Conservation (phyloP, 1,284 basidiomycete genomes). For the Sanguinoderma infundibulare region DNA sequence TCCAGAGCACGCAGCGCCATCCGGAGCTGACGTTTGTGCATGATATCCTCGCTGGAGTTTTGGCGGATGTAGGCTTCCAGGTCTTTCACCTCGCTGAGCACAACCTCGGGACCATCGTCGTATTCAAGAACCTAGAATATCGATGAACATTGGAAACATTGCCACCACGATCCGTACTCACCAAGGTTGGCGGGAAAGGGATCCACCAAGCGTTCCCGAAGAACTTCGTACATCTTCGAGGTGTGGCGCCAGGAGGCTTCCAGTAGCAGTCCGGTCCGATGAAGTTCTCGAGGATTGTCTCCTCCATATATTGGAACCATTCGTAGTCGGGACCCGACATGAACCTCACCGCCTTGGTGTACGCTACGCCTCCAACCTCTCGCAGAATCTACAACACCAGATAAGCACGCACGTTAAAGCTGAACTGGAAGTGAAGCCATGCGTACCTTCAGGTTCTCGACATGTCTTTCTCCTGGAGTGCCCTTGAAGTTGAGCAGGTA, state of each 20-base stretch:
- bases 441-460: slow-evolving; percentile 79
- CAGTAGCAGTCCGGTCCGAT: slow-evolving; percentile 76
- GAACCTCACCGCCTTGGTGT: slow-evolving; percentile 53
- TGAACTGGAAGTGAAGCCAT: background rate
- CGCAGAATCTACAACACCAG: slow-evolving; percentile 58
- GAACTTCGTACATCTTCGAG: slow-evolving; percentile 48
- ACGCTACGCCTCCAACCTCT: slow-evolving; percentile 62
- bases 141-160: background rate
- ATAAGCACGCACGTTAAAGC: background rate
- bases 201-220: slow-evolving; percentile 82
- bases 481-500: slow-evolving; percentile 75
- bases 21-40: slow-evolving; percentile 62
- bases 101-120: slow-evolving; percentile 61
- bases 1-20: slow-evolving; percentile 73
- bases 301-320: slow-evolving; percentile 50
- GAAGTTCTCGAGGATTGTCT: slow-evolving; percentile 57
- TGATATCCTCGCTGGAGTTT: slow-evolving; percentile 60
- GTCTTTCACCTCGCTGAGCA: slow-evolving; percentile 54
- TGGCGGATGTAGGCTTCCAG: slow-evolving; percentile 68
- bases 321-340: slow-evolving; percentile 51
- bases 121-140: slow-evolving; percentile 68
- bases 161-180: slow-evolving; percentile 35
- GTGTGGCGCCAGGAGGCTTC: slow-evolving; percentile 40
- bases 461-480: slow-evolving; percentile 73
- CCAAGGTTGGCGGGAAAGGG: slow-evolving; percentile 78